A percentile compares a stretch with the other conserved stretches of the same genome.
phyloP scores from a whole-genome alignment of 306 rosid species.

The Elaeagnus macrophylla region DNA sequence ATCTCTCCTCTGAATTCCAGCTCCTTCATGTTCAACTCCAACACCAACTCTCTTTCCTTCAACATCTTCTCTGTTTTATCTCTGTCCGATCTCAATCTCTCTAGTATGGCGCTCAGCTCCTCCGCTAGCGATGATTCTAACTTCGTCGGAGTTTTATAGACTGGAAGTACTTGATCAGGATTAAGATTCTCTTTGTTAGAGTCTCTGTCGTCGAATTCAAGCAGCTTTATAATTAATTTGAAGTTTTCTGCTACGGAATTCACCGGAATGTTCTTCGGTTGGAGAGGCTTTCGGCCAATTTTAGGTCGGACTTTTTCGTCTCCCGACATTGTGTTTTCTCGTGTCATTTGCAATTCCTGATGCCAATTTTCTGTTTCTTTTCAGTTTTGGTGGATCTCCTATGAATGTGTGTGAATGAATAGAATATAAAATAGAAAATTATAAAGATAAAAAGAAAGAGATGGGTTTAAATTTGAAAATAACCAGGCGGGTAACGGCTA shows the following conservation, averaged over 20 bases:
- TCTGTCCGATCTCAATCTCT: constrained; percentile 45
- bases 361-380: neutral
- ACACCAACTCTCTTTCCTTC: constrained; percentile 36
- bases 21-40: constrained; percentile 55
- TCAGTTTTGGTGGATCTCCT: no score
- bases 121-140: constrained; percentile 69
- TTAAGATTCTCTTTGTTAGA: constrained; percentile 47
- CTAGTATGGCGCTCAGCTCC: constrained; percentile 65
- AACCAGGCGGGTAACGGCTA: no score
- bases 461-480: no score
- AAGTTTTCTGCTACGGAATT: constrained; percentile 18
- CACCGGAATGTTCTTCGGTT: constrained; percentile 44
- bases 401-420: no score
- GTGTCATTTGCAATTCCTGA: constrained; percentile 26
- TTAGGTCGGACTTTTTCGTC: constrained; percentile 34
- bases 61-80: constrained; percentile 61
- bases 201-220: constrained; percentile 13
- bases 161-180: neutral
- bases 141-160: neutral
- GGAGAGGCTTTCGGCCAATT: constrained; percentile 69
- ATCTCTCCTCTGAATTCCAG: constrained; percentile 48
- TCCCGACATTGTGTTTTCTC: constrained; percentile 22
- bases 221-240: constrained; percentile 22
- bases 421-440: no score
- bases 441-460: no score